Evolutionary conservation across 2,329 filamentous ascomycete species (phyloP).

Genomic region (Aciculosporium take): DNA sequence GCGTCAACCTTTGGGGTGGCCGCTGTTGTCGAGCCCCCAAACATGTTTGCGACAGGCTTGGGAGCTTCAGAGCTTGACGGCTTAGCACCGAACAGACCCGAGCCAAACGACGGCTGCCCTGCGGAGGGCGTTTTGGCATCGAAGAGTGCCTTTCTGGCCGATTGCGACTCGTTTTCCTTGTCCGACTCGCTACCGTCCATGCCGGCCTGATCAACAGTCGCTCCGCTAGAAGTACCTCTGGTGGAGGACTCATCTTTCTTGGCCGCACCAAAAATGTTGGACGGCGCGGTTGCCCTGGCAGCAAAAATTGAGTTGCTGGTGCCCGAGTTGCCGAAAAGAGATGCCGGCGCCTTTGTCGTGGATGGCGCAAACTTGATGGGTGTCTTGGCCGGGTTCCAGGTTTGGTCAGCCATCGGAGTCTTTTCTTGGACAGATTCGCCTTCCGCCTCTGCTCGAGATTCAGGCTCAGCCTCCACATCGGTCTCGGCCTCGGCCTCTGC

Average conservation of each 20-base stretch:
- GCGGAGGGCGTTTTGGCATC: conserved; percentile 17
- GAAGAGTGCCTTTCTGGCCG: conserved; percentile 19
- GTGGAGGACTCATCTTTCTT: conserved; percentile 18
- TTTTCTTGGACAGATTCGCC: conserved; percentile 10
- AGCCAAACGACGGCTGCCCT: conserved; percentile 16
- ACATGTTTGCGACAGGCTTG: conserved; percentile 14
- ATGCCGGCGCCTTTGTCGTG: conserved; percentile 16
- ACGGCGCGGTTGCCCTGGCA: conserved; percentile 20
- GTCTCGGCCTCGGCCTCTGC: not conserved
- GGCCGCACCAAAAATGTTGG: conserved; percentile 22
- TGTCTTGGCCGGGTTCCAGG: conserved; percentile 30
- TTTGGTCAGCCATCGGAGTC: conserved; percentile 22
- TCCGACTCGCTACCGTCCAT: conserved; percentile 27
- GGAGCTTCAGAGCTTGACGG: conserved; percentile 14
- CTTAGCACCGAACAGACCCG: conserved; percentile 21
- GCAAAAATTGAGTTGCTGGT: conserved; percentile 20
- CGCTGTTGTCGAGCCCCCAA: conserved; percentile 8
- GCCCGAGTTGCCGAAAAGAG: conserved; percentile 18
- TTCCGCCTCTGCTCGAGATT: not conserved
- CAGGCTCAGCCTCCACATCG: not conserved
- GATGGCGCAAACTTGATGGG: conserved; percentile 40
- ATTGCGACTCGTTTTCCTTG: conserved; percentile 28
- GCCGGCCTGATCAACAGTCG: conserved; percentile 13
- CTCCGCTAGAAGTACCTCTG: conserved; percentile 14
- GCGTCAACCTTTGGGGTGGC: conserved; percentile 10